Conservation (phyloP, 306 rosid genomes). For the Parietaria judaica region DNA sequence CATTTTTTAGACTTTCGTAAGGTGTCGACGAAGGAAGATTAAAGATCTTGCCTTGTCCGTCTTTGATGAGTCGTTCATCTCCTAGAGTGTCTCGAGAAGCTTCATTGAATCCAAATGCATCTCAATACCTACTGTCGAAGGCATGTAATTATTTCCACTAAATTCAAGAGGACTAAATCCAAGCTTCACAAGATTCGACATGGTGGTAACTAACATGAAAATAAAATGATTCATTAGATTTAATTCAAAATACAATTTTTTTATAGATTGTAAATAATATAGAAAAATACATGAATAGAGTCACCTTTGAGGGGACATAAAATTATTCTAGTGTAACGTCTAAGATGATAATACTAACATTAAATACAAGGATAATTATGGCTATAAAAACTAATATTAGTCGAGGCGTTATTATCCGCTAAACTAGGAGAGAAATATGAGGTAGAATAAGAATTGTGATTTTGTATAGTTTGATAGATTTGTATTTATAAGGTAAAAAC, state of each 20-base stretch:
- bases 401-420: neutral
- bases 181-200: neutral
- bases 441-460: no score
- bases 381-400: neutral
- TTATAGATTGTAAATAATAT: neutral
- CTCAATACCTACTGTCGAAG: neutral
- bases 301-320: no score
- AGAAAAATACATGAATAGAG: neutral
- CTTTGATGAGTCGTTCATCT: no score
- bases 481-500: no score
- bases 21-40: neutral
- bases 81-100: neutral
- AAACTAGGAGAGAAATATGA: no score
- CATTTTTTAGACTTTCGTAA: neutral
- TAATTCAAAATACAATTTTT: no score
- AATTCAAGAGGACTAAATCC: neutral
- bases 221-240: no score
- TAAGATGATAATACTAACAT: neutral
- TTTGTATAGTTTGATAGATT: no score
- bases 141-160: neutral
- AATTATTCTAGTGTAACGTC: neutral
- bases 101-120: neutral
- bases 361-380: neutral
- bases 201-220: neutral
- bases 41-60: neutral